These are phyloP conservation scores for Cymodocea nodosa DNA, from an alignment of 116 monocot genomes.

Conservation along the genomic window DNA sequence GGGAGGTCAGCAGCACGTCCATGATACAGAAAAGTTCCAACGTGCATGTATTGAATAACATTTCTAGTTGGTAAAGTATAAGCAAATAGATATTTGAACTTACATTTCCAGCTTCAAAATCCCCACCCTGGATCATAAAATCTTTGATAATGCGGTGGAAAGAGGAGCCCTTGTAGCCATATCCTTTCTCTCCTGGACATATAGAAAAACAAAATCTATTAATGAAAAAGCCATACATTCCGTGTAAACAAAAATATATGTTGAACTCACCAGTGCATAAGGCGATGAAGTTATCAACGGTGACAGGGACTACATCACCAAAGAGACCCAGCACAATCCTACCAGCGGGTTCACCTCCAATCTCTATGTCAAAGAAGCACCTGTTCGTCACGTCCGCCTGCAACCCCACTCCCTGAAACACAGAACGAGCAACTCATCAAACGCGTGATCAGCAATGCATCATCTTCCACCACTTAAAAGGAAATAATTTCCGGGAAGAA, in stretches of 20 bases:
- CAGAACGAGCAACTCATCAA: not conserved
- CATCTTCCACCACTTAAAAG: too few species aligned
- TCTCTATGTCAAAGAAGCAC: slow-evolving; percentile 91
- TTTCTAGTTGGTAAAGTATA: too few species aligned
- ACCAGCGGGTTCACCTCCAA: slow-evolving; percentile 55
- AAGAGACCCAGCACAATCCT: slow-evolving; percentile 65
- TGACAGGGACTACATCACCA: slow-evolving; percentile 63
- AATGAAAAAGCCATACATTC: not conserved
- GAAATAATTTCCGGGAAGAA: too few species aligned
- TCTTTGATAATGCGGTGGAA: slow-evolving; percentile 85
- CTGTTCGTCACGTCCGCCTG: slow-evolving; percentile 61
- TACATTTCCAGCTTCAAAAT: slow-evolving; percentile 67
- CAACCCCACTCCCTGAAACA: slow-evolving; percentile 35
- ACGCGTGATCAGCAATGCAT: too few species aligned
- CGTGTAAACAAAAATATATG: not conserved
- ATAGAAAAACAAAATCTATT: not conserved
- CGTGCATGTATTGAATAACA: too few species aligned
- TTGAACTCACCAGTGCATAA: slow-evolving; percentile 58
- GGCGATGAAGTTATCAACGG: slow-evolving; percentile 65
- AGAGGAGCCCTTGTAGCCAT: slow-evolving; percentile 73
- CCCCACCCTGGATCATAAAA: slow-evolving; percentile 89
- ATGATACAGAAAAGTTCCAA: too few species aligned
- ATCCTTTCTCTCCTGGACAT: slow-evolving; percentile 55
- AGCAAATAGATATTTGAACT: slow-evolving; percentile 2
- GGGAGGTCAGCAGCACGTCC: too few species aligned